Conservation (phyloP, 768 basidiomycete genomes). For the Podaxis sp. region DNA sequence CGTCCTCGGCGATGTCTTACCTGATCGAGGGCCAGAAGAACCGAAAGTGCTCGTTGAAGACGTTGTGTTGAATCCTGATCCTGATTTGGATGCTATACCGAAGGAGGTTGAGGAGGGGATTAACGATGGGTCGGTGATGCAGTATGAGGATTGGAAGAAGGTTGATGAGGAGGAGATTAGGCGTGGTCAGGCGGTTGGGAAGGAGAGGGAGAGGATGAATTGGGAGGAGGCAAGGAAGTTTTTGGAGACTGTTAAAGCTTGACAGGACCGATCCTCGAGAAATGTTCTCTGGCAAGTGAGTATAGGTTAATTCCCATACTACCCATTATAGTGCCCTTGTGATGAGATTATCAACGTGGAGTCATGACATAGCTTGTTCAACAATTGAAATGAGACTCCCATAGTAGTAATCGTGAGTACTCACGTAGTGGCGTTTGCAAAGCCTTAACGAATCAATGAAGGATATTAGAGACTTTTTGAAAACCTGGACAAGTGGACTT, state of each 20-base stretch:
- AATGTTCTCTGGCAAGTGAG: too few species aligned
- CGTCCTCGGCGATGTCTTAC: conserved; percentile 57
- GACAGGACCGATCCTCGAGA: neutral
- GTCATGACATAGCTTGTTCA: too few species aligned
- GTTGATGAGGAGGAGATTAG: conserved; percentile 72
- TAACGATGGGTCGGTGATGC: conserved; percentile 43
- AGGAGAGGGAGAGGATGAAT: conserved; percentile 75
- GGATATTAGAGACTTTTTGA: too few species aligned
- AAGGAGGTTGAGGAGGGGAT: conserved; percentile 43
- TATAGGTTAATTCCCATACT: too few species aligned
- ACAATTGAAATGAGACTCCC: too few species aligned
- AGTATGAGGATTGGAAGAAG: conserved; percentile 72
- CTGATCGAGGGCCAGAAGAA: conserved; percentile 4
- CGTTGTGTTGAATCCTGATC: conserved; percentile 30
- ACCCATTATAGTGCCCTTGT: too few species aligned
- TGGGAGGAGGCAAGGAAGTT: conserved; percentile 57
- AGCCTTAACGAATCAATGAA: too few species aligned
- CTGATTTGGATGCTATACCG: conserved; percentile 47
- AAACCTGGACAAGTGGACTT: too few species aligned
- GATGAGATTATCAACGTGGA: too few species aligned
- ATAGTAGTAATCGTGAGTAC: too few species aligned
- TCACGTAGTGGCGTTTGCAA: too few species aligned
- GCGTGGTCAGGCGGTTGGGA: conserved; percentile 52
- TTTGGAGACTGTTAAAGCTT: neutral
- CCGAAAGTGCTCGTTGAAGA: conserved; percentile 13